Percentiles rank a stretch among this genome's conserved stretches.
Conservation (phyloP, 202 grass and related monocot genomes). For the Carex sylvatica region DNA sequence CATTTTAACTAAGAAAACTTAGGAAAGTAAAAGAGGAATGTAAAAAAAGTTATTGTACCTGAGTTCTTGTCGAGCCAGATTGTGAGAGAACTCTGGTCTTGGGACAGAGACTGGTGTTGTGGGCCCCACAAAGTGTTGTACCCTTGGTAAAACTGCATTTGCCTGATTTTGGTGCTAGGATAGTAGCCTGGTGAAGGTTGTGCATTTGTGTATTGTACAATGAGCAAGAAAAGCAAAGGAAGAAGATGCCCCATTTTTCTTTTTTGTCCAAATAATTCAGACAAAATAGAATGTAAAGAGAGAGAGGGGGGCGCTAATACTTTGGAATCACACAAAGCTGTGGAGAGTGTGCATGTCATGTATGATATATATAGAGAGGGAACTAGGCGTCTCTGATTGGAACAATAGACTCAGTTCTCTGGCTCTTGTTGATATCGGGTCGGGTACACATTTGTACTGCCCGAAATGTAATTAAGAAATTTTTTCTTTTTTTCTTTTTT, state of each 20-base stretch:
- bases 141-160: constrained; percentile 47
- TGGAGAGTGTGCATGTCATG: constrained; percentile 15
- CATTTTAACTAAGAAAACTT: neutral
- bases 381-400: constrained; percentile 3
- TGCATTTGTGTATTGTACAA: constrained; percentile 28
- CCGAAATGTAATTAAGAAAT: neutral
- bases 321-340: neutral
- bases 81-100: constrained; percentile 62
- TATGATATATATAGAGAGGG: constrained; percentile 32
- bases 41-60: constrained; percentile 28
- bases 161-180: constrained; percentile 56
- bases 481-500: too few species aligned
- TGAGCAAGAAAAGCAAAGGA: constrained; percentile 11
- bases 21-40: neutral
- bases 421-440: constrained; percentile 12
- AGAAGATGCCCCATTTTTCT: constrained; percentile 29
- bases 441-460: neutral
- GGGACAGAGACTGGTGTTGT: constrained; percentile 78
- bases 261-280: neutral
- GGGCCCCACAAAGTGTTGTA: constrained; percentile 77
- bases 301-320: neutral
- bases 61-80: constrained; percentile 80
- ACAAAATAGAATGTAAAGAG: neutral
- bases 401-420: neutral
- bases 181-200: constrained; percentile 89